Percentiles rank a stretch among this genome's conserved stretches.
These are phyloP conservation scores for Canna indica DNA, from an alignment of 176 grass and related monocot genomes.

Conservation along the genomic window DNA sequence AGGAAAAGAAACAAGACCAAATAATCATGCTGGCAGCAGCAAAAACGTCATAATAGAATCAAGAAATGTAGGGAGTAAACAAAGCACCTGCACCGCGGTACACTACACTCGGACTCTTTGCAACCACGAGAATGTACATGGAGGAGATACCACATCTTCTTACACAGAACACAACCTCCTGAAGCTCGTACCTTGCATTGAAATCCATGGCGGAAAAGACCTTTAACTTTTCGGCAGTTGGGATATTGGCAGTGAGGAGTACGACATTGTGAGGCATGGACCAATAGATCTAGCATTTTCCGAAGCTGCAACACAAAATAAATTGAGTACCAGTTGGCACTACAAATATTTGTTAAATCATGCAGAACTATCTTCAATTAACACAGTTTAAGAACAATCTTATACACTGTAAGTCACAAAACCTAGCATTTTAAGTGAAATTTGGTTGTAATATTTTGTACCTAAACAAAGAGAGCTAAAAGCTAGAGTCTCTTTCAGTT, in stretches of 20 bases:
- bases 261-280: conserved; percentile 65
- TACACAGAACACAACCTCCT: conserved; percentile 69
- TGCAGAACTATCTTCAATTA: background rate
- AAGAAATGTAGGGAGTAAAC: background rate
- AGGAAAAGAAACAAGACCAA: conserved; percentile 15
- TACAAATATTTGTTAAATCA: background rate
- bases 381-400: background rate
- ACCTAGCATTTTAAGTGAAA: background rate
- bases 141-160: conserved; percentile 87
- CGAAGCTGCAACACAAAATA: conserved; percentile 47
- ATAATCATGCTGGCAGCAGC: conserved; percentile 10
- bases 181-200: conserved; percentile 61
- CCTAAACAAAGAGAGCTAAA: background rate
- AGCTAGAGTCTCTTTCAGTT: background rate
- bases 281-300: conserved; percentile 73
- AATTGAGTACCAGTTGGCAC: conserved; percentile 6
- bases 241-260: conserved; percentile 56
- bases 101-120: conserved; percentile 76
- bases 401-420: background rate
- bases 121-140: conserved; percentile 92
- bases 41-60: background rate
- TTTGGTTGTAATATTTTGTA: background rate
- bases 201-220: conserved; percentile 80
- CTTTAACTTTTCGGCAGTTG: conserved; percentile 72
- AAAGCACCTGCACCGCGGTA: conserved; percentile 97